Conservation (phyloP, 2,329 filamentous ascomycete species). For the Scopulariopsis brevicaulis region DNA sequence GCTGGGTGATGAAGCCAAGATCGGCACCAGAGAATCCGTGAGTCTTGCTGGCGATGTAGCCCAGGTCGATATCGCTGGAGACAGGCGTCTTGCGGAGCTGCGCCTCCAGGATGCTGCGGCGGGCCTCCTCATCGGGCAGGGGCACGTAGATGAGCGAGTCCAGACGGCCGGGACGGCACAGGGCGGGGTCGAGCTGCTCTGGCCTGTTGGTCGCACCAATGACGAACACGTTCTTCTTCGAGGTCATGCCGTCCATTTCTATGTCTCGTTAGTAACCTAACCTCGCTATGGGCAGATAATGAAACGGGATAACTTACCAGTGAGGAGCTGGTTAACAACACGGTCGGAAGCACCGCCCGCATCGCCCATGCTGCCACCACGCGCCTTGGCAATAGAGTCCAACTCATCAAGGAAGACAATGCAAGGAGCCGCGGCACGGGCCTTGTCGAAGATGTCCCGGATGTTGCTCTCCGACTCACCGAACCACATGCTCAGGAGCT, state of each 20-base stretch:
- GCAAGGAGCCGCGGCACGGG: constrained; percentile 91
- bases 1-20: constrained; percentile 97
- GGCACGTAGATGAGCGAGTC: constrained; percentile 98
- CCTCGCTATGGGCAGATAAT: not conserved
- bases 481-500: constrained; percentile 99
- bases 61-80: constrained; percentile 72
- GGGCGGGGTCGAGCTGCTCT: constrained; percentile 93
- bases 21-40: constrained; percentile 99
- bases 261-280: constrained; percentile 25
- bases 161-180: constrained; percentile 96
- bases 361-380: constrained; percentile 90
- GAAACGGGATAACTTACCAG: constrained; percentile 47
- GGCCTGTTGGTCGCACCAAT: constrained; percentile 98
- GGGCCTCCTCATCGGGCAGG: constrained; percentile 82
- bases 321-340: constrained; percentile 99
- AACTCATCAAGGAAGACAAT: constrained; percentile 98
- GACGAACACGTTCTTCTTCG: constrained; percentile 99
- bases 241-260: constrained; percentile 99
- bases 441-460: constrained; percentile 99
- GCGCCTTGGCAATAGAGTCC: constrained; percentile 98
- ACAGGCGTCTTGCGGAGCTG: constrained; percentile 98
- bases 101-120: constrained; percentile 81
- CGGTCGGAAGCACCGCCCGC: constrained; percentile 97
- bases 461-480: constrained; percentile 99
- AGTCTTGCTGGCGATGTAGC: constrained; percentile 91